A percentile compares a stretch with the other conserved stretches of the same genome.
phyloP scores from a whole-genome alignment of 2,329 filamentous ascomycete species.

The Fusarium beomiforme region DNA sequence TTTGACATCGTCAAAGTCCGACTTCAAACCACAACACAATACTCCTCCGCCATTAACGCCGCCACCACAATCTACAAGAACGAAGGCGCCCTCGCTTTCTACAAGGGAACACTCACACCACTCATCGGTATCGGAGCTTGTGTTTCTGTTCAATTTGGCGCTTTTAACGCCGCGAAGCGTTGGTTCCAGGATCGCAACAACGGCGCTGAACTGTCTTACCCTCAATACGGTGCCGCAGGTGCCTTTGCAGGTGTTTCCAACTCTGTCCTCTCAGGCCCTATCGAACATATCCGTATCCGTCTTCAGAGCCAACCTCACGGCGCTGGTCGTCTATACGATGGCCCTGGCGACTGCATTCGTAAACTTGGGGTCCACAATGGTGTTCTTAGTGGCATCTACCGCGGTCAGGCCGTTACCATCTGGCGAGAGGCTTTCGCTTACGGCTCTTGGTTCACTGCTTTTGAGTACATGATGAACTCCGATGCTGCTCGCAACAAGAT shows the following conservation, averaged over 20 bases:
- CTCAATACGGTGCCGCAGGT: conserved; percentile 89
- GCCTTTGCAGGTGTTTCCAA: conserved; percentile 95
- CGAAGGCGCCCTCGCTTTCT: conserved; percentile 92
- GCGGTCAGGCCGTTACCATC: conserved; percentile 86
- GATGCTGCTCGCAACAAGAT: conserved; percentile 83
- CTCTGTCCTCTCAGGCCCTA: conserved; percentile 86
- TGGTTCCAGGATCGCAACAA: conserved; percentile 82
- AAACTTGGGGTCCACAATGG: conserved; percentile 77
- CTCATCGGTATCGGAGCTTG: conserved; percentile 96
- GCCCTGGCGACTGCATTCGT: conserved; percentile 89
- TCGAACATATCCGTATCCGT: conserved; percentile 96
- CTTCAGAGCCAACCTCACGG: conserved; percentile 97
- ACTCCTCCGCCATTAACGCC: conserved; percentile 81
- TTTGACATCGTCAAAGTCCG: conserved; percentile 98
- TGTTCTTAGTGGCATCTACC: conserved; percentile 79
- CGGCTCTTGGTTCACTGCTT: conserved; percentile 92
- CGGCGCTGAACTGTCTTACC: conserved; percentile 72
- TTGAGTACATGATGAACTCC: conserved; percentile 95
- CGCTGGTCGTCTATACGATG: conserved; percentile 77
- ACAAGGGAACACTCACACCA: conserved; percentile 97
- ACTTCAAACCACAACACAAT: conserved; percentile 86
- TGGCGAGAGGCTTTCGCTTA: conserved; percentile 93
- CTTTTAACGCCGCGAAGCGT: conserved; percentile 91
- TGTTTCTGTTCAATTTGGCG: conserved; percentile 97
- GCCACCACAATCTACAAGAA: conserved; percentile 86